Conservation (phyloP, 768 basidiomycete genomes). For the Boletus sensibilis region DNA sequence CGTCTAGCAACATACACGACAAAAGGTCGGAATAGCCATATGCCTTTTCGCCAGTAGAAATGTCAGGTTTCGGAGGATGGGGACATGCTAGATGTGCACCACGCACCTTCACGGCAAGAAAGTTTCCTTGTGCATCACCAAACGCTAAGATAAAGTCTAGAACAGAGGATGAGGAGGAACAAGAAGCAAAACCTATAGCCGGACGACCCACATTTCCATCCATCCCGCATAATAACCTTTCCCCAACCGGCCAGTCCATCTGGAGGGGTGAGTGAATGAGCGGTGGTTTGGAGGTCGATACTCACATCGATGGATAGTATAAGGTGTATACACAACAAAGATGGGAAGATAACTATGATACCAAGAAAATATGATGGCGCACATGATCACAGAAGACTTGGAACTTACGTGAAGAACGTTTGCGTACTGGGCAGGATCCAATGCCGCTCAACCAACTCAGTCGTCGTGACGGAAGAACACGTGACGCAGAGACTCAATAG, state of each 20-base stretch:
- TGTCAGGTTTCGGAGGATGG: neutral
- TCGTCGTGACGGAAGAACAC: conserved; percentile 59
- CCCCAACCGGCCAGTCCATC: conserved; percentile 82
- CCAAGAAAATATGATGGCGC: neutral
- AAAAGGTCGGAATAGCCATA: conserved; percentile 83
- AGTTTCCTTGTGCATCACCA: conserved; percentile 84
- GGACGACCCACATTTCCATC: conserved; percentile 75
- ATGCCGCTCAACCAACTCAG: conserved; percentile 61
- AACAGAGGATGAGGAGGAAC: neutral
- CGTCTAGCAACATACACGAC: conserved; percentile 90
- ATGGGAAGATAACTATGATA: conserved; percentile 65
- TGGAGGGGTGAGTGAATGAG: conserved; percentile 29
- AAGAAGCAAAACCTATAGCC: neutral
- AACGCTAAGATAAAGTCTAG: conserved; percentile 77
- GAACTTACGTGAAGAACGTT: conserved; percentile 70
- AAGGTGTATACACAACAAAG: conserved; percentile 77
- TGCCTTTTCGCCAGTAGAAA: conserved; percentile 42
- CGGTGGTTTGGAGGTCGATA: neutral
- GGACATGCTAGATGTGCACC: neutral
- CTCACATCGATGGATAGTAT: conserved; percentile 85
- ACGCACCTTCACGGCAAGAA: conserved; percentile 71
- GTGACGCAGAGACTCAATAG: conserved; percentile 24
- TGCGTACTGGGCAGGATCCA: conserved; percentile 80
- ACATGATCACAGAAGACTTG: neutral
- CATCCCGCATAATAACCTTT: conserved; percentile 68